A percentile compares a stretch with the other conserved stretches of the same genome.
phyloP scores from a whole-genome alignment of 2,329 filamentous ascomycete species.

The Pestalotiopsis sp. region DNA sequence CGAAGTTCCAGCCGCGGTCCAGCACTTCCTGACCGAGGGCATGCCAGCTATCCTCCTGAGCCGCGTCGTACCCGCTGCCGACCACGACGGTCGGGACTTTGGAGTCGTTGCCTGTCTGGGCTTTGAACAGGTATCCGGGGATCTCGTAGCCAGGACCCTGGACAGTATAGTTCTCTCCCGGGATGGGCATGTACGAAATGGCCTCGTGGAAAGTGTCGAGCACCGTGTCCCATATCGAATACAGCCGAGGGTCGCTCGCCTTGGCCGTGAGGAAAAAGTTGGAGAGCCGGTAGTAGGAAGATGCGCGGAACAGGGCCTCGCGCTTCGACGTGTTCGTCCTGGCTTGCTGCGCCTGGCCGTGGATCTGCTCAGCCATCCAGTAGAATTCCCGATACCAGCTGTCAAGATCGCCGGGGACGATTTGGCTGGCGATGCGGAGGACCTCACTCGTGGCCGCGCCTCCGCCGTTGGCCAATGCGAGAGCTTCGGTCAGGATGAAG shows the following conservation, averaged over 20 bases:
- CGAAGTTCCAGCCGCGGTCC: slow-evolving; percentile 30
- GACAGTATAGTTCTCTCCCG: slow-evolving; percentile 38
- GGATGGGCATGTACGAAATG: slow-evolving; percentile 35
- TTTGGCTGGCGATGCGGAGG: slow-evolving; percentile 28
- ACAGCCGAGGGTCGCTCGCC: slow-evolving; percentile 42
- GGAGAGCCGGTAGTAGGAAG: slow-evolving; percentile 45
- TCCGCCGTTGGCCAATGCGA: slow-evolving; percentile 18
- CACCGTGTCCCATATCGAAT: slow-evolving; percentile 39
- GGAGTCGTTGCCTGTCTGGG: slow-evolving; percentile 8
- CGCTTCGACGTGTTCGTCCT: slow-evolving; percentile 24
- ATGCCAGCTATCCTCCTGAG: slow-evolving; percentile 41
- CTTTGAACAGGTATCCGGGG: slow-evolving; percentile 24
- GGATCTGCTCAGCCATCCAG: slow-evolving; percentile 24
- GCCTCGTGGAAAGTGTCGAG: slow-evolving; percentile 40
- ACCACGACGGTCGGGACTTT: slow-evolving; percentile 37
- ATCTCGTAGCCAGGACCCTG: slow-evolving; percentile 26
- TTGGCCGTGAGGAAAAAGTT: slow-evolving; percentile 46
- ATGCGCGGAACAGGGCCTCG: slow-evolving; percentile 39
- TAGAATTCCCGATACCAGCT: slow-evolving; percentile 26
- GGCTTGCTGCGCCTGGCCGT: slow-evolving; percentile 19
- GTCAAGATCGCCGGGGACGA: slow-evolving; percentile 27
- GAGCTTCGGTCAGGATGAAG: slow-evolving; percentile 17
- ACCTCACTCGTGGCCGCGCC: slow-evolving; percentile 37
- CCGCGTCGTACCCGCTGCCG: slow-evolving; percentile 38
- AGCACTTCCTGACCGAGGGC: slow-evolving; percentile 29